These are phyloP conservation scores for Tympanopsis confertula DNA, from an alignment of 2,329 filamentous ascomycete species.

Conservation along the genomic window DNA sequence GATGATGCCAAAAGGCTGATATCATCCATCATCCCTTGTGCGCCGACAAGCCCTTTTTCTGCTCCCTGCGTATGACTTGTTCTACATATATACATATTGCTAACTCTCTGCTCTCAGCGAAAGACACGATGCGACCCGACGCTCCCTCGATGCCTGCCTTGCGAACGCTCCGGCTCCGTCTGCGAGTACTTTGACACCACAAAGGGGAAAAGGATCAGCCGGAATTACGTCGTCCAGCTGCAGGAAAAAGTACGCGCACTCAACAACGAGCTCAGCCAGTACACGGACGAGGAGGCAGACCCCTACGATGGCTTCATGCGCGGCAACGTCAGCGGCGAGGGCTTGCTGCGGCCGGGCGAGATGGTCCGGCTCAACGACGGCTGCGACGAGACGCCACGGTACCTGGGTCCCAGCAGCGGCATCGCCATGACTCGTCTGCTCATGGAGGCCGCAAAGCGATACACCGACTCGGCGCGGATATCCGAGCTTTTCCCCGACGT, in stretches of 20 bases:
- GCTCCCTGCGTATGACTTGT: too few species aligned
- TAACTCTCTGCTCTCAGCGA: too few species aligned
- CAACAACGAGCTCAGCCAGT: conserved; percentile 68
- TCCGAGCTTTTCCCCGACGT: conserved; percentile 78
- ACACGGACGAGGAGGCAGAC: conserved; percentile 57
- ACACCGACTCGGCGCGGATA: conserved; percentile 81
- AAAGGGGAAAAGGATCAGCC: conserved; percentile 74
- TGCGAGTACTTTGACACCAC: conserved; percentile 94
- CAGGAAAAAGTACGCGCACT: conserved; percentile 76
- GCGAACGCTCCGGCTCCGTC: conserved; percentile 77
- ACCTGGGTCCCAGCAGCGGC: conserved; percentile 84
- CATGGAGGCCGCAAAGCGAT: conserved; percentile 92
- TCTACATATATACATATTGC: too few species aligned
- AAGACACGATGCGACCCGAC: conserved; percentile 95
- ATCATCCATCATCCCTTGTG: conserved; percentile 1
- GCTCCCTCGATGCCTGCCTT: conserved; percentile 81
- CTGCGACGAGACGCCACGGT: conserved; percentile 69
- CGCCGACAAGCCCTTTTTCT: background rate
- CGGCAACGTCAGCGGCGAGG: conserved; percentile 47
- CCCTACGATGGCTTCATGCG: conserved; percentile 43
- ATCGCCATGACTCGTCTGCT: conserved; percentile 90
- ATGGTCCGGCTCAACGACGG: conserved; percentile 74
- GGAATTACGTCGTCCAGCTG: conserved; percentile 83
- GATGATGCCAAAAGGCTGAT: background rate
- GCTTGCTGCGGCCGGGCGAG: conserved; percentile 77